Base-by-base conservation (phyloP, 805 yeast genomes). In the Candida nemodendra region DNA sequence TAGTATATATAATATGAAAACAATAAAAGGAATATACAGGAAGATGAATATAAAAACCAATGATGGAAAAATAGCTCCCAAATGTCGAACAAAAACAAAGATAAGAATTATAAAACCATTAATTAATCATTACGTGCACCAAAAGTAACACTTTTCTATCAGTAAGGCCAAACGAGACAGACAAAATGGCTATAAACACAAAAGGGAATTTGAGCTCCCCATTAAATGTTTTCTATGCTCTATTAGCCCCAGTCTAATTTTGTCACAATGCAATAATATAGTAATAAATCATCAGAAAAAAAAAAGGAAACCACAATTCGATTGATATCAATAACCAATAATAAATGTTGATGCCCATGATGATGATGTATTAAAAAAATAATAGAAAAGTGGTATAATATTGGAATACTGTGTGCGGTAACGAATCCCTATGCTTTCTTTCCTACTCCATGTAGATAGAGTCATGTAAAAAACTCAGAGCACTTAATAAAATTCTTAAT, bases 11-110 rank as follows among this genome's bases (percentile, higher is more conserved):
- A 14, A 26, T 19, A 17, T 17, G 7, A 26, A 18, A 30, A 31
- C 28, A 37, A 28, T 37, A 36, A 36, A 41, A 41, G 47, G 47
- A 45, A 42, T 45, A 45, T 45, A 45, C 46, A 45, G 46, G 50
- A 42, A 45, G 50, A 27, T 34, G 37, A 36, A 44, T 44, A 42
- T 36, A 33, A 41, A 35, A 18, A 30, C 37, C 33, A 23, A 11
- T 21, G 36, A 39, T 21, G 22, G 36, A 38, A 38, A 38, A 34
- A 38, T 23, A 33, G 39, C 36, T 38, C 30, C 43, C 44, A 30
- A 41, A 31, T 18, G 34, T 31, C 17, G 34, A 31, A 31, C 34
- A 31, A 22, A 11, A 11, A 31, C 19, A 22, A 18, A 19, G 34
- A 15, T 12, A 42, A 39, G 34, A 31, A 31, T 30, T 45, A 41